phyloP scores from a whole-genome alignment of 805 yeast species.

The Isabelozyma gotoi region DNA sequence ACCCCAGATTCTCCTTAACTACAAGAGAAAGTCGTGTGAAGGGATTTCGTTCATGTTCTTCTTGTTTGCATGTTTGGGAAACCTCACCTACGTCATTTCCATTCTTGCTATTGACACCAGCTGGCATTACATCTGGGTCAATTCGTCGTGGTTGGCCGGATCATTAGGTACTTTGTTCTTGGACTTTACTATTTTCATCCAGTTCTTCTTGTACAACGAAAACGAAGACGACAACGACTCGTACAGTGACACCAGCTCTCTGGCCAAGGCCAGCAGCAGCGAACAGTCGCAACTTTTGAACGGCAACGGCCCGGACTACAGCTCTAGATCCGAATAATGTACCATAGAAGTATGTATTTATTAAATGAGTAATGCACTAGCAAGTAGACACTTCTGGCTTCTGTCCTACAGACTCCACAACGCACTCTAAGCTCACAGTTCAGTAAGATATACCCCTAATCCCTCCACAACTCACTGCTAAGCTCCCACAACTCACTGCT shows the following conservation, averaged over 20 bases:
- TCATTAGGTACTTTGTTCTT: conserved; percentile 81
- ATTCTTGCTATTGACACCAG: conserved; percentile 76
- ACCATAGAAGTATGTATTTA: background rate
- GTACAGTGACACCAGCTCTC: conserved; percentile 16
- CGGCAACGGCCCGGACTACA: conserved; percentile 1
- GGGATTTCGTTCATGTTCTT: conserved; percentile 93
- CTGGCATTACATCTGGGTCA: conserved; percentile 68
- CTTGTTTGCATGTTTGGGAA: conserved; percentile 92
- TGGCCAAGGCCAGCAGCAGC: conserved; percentile 2
- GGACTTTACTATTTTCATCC: conserved; percentile 82
- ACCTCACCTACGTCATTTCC: conserved; percentile 84
- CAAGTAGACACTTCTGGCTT: background rate
- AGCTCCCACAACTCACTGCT: too few relatives aligned
- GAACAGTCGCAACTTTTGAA: conserved; percentile 9
- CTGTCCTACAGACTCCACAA: too few relatives aligned
- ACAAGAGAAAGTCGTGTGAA: conserved; percentile 85
- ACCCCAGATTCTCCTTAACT: conserved; percentile 88
- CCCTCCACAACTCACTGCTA: too few relatives aligned
- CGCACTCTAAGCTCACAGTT: too few relatives aligned
- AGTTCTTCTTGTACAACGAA: conserved; percentile 75
- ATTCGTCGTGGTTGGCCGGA: conserved; percentile 92
- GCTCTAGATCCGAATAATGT: background rate
- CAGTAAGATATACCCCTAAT: too few relatives aligned
- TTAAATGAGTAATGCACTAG: background rate
- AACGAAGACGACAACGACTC: conserved; percentile 13